These are phyloP conservation scores for Whalleya microplaca DNA, from an alignment of 2,329 filamentous ascomycete species.

Conservation along the genomic window DNA sequence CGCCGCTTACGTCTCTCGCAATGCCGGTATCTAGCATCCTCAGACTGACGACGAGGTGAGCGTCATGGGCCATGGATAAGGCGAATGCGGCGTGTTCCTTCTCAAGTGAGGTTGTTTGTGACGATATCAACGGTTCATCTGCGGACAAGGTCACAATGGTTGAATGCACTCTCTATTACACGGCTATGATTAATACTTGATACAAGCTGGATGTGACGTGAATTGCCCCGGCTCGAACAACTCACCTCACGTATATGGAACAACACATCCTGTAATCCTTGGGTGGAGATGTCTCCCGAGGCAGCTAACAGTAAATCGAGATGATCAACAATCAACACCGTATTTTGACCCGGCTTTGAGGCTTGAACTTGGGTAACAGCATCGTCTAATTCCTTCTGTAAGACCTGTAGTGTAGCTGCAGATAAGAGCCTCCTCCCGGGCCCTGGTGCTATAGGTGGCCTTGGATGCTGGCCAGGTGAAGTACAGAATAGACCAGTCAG, in stretches of 20 bases:
- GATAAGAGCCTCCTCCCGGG: conserved; percentile 31
- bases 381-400: conserved; percentile 45
- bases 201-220: conserved; percentile 3
- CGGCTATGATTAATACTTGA: conserved; percentile 27
- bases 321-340: conserved; percentile 68
- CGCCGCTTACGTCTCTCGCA: conserved; percentile 90
- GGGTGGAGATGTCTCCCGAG: conserved; percentile 47
- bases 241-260: conserved; percentile 66
- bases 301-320: conserved; percentile 67
- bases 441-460: conserved; percentile 13
- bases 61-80: conserved; percentile 74
- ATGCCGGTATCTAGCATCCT: conserved; percentile 82
- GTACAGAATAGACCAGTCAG: conserved; percentile 59
- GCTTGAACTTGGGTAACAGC: conserved; percentile 42
- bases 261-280: conserved; percentile 58
- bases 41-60: conserved; percentile 71
- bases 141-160: conserved; percentile 71
- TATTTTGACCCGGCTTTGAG: conserved; percentile 38
- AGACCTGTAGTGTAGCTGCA: conserved; percentile 38
- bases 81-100: conserved; percentile 72
- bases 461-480: conserved; percentile 12
- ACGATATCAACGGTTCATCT: conserved; percentile 70
- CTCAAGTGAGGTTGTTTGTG: conserved; percentile 67
- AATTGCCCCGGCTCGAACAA: conserved; percentile 18
- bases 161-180: conserved; percentile 61